A percentile compares a stretch with the other conserved stretches of the same genome.
Conservation (phyloP, 352 stramenopile species). For the Phytophthora chlamydospora region DNA sequence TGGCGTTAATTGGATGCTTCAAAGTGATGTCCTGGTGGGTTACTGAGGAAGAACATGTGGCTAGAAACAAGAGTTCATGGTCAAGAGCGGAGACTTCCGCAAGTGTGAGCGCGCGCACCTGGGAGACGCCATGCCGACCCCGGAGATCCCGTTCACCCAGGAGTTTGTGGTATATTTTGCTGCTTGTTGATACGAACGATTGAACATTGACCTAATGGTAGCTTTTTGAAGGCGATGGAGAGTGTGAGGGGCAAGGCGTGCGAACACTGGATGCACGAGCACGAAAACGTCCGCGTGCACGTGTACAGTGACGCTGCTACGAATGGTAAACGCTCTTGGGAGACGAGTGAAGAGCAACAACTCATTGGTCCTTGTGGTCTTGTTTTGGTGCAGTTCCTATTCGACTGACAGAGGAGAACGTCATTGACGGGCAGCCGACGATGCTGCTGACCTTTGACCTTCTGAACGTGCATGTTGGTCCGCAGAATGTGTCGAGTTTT, state of each 20-base stretch:
- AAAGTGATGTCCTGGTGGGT: too few species aligned
- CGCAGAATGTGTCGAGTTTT: slow-evolving; percentile 56
- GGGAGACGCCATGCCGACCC: slow-evolving; percentile 61
- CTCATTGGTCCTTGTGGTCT: slow-evolving; percentile 1
- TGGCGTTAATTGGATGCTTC: neutral
- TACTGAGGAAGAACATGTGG: slow-evolving; percentile 3
- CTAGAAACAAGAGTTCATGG: slow-evolving; percentile 76
- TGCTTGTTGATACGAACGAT: neutral
- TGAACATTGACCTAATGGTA: neutral
- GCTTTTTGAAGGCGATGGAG: slow-evolving; percentile 50
- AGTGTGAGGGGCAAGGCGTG: slow-evolving; percentile 60
- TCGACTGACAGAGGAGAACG: slow-evolving; percentile 66
- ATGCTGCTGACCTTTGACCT: slow-evolving; percentile 74
- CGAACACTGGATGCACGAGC: slow-evolving; percentile 68
- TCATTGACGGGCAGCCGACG: slow-evolving; percentile 48
- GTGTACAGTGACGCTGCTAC: slow-evolving; percentile 58
- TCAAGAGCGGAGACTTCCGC: slow-evolving; percentile 65
- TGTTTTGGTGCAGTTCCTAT: slow-evolving; percentile 55
- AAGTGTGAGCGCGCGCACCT: slow-evolving; percentile 79
- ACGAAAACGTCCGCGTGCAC: slow-evolving; percentile 59
- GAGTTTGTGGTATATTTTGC: slow-evolving; percentile 47
- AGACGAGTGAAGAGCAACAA: neutral
- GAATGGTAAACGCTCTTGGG: slow-evolving; percentile 32
- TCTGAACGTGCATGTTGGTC: slow-evolving; percentile 51
- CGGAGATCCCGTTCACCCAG: slow-evolving; percentile 56